A percentile compares a stretch with the other conserved stretches of the same genome.
Evolutionary conservation across 2,329 filamentous ascomycete species (phyloP).

Genomic region (Geosmithia morbida): DNA sequence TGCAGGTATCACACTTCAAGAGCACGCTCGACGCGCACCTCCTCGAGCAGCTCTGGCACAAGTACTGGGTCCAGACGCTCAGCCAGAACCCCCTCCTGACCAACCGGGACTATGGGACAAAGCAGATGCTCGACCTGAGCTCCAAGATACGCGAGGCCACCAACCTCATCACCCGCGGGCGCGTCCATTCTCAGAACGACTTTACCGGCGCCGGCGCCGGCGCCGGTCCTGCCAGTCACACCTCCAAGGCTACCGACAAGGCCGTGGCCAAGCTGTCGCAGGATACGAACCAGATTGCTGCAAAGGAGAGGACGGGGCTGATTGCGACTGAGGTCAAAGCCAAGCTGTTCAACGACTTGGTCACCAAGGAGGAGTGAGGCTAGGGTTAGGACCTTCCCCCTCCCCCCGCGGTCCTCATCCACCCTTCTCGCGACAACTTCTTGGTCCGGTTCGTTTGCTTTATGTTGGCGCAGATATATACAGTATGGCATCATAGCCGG

Average conservation of each 20-base stretch:
- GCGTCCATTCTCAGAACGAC: constrained; percentile 7
- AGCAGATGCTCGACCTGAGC: constrained; percentile 80
- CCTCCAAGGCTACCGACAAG: constrained; percentile 17
- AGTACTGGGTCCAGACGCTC: constrained; percentile 96
- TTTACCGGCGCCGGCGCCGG: not conserved
- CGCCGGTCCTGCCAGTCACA: not conserved
- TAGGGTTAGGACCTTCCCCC: not conserved
- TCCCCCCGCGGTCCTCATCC: too few species aligned
- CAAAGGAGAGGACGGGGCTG: constrained; percentile 48
- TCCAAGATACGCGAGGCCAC: constrained; percentile 63
- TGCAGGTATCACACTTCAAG: constrained; percentile 91
- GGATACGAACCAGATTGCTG: constrained; percentile 45
- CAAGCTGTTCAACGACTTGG: constrained; percentile 39
- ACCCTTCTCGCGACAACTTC: not conserved
- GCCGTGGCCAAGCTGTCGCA: constrained; percentile 45
- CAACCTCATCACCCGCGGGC: constrained; percentile 9
- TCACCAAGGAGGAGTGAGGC: not conserved
- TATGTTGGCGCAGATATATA: not conserved
- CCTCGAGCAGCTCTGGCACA: constrained; percentile 88
- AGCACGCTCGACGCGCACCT: constrained; percentile 78
- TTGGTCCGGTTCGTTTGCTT: not conserved
- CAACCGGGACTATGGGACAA: constrained; percentile 84
- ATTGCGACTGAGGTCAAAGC: constrained; percentile 49
- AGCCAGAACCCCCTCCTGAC: constrained; percentile 82
- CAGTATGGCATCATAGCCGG: not conserved